Base-by-base conservation (phyloP, 106 monocot genomes). In the Xerophyta viscosa region DNA sequence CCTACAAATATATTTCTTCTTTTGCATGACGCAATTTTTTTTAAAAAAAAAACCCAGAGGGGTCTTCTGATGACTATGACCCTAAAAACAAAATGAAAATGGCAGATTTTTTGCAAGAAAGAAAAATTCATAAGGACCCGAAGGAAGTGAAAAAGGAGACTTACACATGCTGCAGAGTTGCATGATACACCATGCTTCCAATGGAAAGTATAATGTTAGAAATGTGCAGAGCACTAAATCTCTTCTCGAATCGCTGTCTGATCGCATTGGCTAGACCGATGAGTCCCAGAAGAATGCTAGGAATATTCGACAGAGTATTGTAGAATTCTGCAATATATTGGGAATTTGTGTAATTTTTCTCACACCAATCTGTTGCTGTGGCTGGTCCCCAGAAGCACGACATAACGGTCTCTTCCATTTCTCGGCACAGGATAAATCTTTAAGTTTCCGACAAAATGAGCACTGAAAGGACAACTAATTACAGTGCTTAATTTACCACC, bases 171-270 rank as follows among this genome's bases (percentile, higher is more conserved):
- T 66, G 73, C 45, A 73, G 42, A 37, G 73, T 66, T 25, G 73
- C 73, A 61, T 73, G 73, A 47, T 66, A 73, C 18, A 73, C 45
- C 33, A 73, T 73, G 54, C 66, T 73, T 30, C 73, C 73, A 56
- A 66, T 73, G 48, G 73, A 59, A 37, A 73, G 73, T 29, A 73
- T 73, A 66, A 73, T 73, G 31, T 73, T 73, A 23, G 73, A 73
- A 29, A 73, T 73, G n/a, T 73, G 66, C 55, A 73, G 73, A 56
- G 66, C 23, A 56, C 61, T 73, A 66, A 73, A 73, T 54, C 73
- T 73, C 53, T 73, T 73, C 66, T 73, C 73, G 50, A 73, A 73
- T 13, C 66, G 54, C 31, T 73, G 73, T 27, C 73, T 66, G 22
- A 73, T 46, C 11, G 66, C 73, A 61, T 48, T 66, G 54, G 61